phyloP scores from a whole-genome alignment of 2,329 filamentous ascomycete genomes.

The Ceratocystis huliohia region DNA sequence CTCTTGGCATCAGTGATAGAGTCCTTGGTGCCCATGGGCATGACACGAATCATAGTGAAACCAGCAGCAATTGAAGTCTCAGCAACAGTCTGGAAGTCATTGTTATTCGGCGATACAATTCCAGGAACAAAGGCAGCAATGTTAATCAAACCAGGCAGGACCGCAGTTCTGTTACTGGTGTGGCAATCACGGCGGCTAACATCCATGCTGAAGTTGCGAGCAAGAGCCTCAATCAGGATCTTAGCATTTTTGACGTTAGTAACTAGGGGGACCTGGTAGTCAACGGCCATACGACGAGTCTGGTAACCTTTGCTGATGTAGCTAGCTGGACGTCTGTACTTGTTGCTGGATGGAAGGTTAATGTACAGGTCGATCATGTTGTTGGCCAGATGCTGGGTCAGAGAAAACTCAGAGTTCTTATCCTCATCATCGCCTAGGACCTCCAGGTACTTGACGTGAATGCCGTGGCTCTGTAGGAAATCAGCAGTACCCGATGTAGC shows the following conservation, averaged over 20 bases:
- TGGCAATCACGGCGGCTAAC: slow-evolving; percentile 80
- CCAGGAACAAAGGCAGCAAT: slow-evolving; percentile 69
- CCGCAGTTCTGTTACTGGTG: slow-evolving; percentile 67
- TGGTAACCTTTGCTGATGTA: slow-evolving; percentile 98
- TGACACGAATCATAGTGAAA: slow-evolving; percentile 69
- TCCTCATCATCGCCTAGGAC: slow-evolving; percentile 67
- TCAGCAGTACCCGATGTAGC: slow-evolving; percentile 94
- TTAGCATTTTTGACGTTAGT: slow-evolving; percentile 99
- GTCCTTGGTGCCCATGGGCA: slow-evolving; percentile 61
- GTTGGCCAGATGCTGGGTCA: slow-evolving; percentile 92
- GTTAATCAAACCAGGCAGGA: slow-evolving; percentile 64
- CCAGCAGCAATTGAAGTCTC: slow-evolving; percentile 62
- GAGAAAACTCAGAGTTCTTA: slow-evolving; percentile 89
- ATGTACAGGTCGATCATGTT: slow-evolving; percentile 98
- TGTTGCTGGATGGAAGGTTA: slow-evolving; percentile 97
- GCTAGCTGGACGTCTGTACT: slow-evolving; percentile 89
- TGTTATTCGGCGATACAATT: slow-evolving; percentile 49
- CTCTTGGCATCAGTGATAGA: slow-evolving; percentile 60
- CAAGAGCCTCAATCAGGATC: slow-evolving; percentile 86
- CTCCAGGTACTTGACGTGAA: slow-evolving; percentile 88
- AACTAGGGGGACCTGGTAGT: slow-evolving; percentile 89
- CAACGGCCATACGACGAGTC: slow-evolving; percentile 93
- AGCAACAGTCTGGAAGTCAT: slow-evolving; percentile 56
- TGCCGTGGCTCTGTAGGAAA: slow-evolving; percentile 83
- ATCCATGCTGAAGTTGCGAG: slow-evolving; percentile 73